Conservation (phyloP, 768 basidiomycete genomes). For the Trametes sanguinea region DNA sequence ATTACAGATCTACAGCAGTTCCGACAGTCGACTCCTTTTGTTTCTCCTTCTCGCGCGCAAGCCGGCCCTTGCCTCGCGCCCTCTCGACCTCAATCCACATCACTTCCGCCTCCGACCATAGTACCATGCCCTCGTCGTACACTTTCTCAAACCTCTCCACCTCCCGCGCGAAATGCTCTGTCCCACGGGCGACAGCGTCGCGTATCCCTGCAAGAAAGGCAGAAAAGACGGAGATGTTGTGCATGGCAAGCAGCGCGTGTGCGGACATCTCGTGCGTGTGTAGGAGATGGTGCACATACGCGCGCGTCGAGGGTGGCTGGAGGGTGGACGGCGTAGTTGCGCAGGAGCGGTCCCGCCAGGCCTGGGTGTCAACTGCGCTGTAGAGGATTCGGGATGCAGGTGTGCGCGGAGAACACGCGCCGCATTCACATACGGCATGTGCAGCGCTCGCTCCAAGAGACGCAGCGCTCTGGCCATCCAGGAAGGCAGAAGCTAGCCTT, state of each 20-base stretch:
- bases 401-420: slow-evolving; percentile 54
- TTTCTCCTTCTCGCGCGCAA: slow-evolving; percentile 62
- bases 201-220: slow-evolving; percentile 66
- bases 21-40: slow-evolving; percentile 24
- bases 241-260: slow-evolving; percentile 70
- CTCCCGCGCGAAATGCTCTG: slow-evolving; percentile 43
- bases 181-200: slow-evolving; percentile 26
- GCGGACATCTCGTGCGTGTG: slow-evolving; percentile 92
- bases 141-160: slow-evolving; percentile 48
- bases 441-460: background rate
- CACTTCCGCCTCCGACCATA: slow-evolving; percentile 54
- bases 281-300: slow-evolving; percentile 83
- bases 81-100: slow-evolving; percentile 68
- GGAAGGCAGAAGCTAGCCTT: slow-evolving; percentile 47
- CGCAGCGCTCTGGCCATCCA: slow-evolving; percentile 28
- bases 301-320: slow-evolving; percentile 42
- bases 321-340: slow-evolving; percentile 24
- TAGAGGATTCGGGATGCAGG: slow-evolving; percentile 44
- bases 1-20: slow-evolving; percentile 18
- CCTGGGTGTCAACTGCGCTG: slow-evolving; percentile 38
- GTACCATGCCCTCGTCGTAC: slow-evolving; percentile 50
- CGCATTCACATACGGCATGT: slow-evolving; percentile 47
- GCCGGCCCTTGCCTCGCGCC: slow-evolving; percentile 74
- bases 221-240: slow-evolving; percentile 72
- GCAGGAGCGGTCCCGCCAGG: slow-evolving; percentile 13